Evolutionary conservation across 805 yeast species (phyloP), one percentile per base, ranked within the genome.

Genomic region (Lipomyces kockii): DNA sequence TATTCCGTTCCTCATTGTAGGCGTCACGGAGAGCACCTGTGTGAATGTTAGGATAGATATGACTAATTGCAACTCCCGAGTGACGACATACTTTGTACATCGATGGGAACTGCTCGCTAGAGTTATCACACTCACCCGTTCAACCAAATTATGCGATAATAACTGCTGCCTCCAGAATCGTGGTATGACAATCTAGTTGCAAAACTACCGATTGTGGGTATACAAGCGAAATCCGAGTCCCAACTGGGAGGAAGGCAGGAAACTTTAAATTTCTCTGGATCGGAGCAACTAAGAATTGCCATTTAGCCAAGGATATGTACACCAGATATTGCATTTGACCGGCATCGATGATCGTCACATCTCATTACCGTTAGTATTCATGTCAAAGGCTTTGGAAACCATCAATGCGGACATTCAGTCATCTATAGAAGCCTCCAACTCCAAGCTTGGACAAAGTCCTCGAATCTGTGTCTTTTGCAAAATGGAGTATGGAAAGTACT

Each of bases 391-490:
- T 11, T 22, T 56, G 29, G 37, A 56, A 56, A 29, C 3, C 7
- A 9, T 56, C n/a, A 35, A 56, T 39, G 60, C 43, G 25, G 60
- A 56, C 25, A 22, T 56, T 22, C 43, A 39, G 49, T 20, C 43
- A 11, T 35, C 60, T 12, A 17, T 56, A 27, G 60, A 56, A n/a
- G 60, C 8, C 32, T 56, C 60, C 1, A 20, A 29, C 4, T 56
- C 20, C 8, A 17, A 54, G 7, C 8, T 14, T 20, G 8, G 27
- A 11, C 22, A n/a, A 32, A 8, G 34, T 14, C 29, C 57, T 9
- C 57, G 67, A 35, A 63, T 65, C n/a, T 65, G 68, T 43, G 60
- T 7, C 9, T 43, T 65, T 32, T 65, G 68, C 53, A 34, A 43
- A 17, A 46, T 0, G 12, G n/a, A 8, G 17, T 65, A 58, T 34